Base-by-base conservation (phyloP, 352 stramenopile genomes). In the Globisporangium nagaii region DNA sequence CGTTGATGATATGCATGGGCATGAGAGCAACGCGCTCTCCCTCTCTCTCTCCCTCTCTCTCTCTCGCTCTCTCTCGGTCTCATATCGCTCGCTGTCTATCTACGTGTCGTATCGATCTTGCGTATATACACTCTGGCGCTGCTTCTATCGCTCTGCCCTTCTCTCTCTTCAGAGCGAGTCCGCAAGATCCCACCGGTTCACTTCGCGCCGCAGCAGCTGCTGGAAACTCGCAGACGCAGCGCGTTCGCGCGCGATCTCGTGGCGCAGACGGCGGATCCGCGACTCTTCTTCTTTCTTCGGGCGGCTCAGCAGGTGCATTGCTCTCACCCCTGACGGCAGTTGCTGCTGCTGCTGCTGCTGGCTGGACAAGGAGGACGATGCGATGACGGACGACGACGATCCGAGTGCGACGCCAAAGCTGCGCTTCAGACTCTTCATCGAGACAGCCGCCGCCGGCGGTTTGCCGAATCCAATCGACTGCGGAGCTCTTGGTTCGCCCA, bases 241-340 rank as follows among this genome's bases (percentile, higher is more conserved):
- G 19, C 62, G 66, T 27, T 91, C 76, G 27, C 67, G 78, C 17
- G 75, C 60, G 40, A 89, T 84, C 50, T 82, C 71, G 1, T 79
- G 54, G 35, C 71, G 66, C 4, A 91, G 74, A 24, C 62, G 48
- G 50, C 79, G 76, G 17, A 54, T 45, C 20, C 61, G 37, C 48
- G 53, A 50, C 24, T 57, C 46, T 17, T 53, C 47, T 48, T 48
- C 41, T 37, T 25, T 39, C 20, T 34, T 35, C 22, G 30, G 17
- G 20, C 22, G 56, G 22, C 19, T 12, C 20, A 31, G 39, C 4
- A n/a, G 20, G 2, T 13, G 37, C 13, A 46, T 56, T 7, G n/a
- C n/a, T n/a, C n/a, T n/a, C n/a, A n/a, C n/a, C n/a, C n/a, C n/a
- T n/a, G n/a, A n/a, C 12, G 22, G 22, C 20, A 20, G 37, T 48